Conservation (phyloP, 345 rosid species). For the Geranium rotundifolium region DNA sequence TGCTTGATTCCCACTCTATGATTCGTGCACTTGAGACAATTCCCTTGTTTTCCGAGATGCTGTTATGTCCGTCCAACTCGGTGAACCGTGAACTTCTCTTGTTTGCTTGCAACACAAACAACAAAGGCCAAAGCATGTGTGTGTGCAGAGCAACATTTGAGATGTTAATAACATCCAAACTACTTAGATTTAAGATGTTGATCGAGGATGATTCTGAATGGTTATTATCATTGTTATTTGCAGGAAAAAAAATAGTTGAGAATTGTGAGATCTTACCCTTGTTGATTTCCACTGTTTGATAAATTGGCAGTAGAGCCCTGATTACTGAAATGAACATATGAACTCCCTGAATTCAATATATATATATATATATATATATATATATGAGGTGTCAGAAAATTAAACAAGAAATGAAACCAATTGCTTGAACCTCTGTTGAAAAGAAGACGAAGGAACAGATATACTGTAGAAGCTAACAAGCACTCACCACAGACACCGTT, state of each 20-base stretch:
- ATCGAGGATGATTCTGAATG: no score
- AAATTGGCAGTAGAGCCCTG: constrained; percentile 19
- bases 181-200: no score
- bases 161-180: background rate
- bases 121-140: no score
- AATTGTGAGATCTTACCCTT: constrained; percentile 19
- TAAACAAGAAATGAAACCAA: background rate
- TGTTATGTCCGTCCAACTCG: no score
- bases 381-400: background rate
- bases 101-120: no score
- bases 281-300: constrained; percentile 23
- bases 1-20: no score
- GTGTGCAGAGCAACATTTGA: background rate
- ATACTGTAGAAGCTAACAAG: background rate
- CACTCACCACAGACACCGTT: constrained; percentile 18
- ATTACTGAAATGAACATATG: constrained; percentile 31
- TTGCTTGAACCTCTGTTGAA: background rate
- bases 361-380: background rate
- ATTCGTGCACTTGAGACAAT: no score
- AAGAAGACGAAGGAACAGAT: background rate
- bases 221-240: no score
- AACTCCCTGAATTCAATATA: constrained; percentile 19
- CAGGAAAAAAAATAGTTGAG: no score
- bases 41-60: no score
- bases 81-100: no score